phyloP scores from a whole-genome alignment of 1,284 basidiomycete genomes.

The Pholiota adiposa region DNA sequence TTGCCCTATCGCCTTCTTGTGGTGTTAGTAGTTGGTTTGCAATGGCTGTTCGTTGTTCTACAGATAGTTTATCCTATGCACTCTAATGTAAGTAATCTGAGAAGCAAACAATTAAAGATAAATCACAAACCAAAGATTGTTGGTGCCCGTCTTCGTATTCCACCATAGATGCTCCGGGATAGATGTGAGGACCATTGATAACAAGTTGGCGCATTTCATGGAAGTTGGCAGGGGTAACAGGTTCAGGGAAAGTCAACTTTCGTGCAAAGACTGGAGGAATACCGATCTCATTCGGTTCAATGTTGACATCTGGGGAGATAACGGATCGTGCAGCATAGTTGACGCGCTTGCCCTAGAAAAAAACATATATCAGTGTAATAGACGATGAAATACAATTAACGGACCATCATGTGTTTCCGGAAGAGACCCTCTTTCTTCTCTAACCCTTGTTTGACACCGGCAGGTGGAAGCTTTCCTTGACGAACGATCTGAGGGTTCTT shows the following conservation, averaged over 20 bases:
- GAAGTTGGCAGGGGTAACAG: conserved; percentile 92
- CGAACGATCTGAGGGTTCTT: conserved; percentile 90
- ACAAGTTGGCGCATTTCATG: conserved; percentile 90
- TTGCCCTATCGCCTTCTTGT: conserved; percentile 69
- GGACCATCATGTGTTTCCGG: conserved; percentile 99
- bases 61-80: conserved; percentile 82
- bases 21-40: conserved; percentile 98
- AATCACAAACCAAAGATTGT: conserved; percentile 67
- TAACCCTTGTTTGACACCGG: conserved; percentile 94
- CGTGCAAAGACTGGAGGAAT: conserved; percentile 97
- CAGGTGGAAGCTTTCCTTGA: conserved; percentile 91
- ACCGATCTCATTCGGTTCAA: conserved; percentile 99
- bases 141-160: conserved; percentile 94
- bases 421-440: conserved; percentile 99
- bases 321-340: conserved; percentile 99
- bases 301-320: conserved; percentile 99
- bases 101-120: background rate
- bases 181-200: conserved; percentile 87
- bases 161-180: conserved; percentile 95
- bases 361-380: background rate
- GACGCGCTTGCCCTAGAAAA: conserved; percentile 91
- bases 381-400: conserved; percentile 22
- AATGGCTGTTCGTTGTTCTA: conserved; percentile 91
- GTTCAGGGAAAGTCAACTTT: conserved; percentile 97
- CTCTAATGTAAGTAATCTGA: background rate